Base-by-base conservation (phyloP, 495 filamentous ascomycete species). In the Thermochaetoides thermophila region DNA sequence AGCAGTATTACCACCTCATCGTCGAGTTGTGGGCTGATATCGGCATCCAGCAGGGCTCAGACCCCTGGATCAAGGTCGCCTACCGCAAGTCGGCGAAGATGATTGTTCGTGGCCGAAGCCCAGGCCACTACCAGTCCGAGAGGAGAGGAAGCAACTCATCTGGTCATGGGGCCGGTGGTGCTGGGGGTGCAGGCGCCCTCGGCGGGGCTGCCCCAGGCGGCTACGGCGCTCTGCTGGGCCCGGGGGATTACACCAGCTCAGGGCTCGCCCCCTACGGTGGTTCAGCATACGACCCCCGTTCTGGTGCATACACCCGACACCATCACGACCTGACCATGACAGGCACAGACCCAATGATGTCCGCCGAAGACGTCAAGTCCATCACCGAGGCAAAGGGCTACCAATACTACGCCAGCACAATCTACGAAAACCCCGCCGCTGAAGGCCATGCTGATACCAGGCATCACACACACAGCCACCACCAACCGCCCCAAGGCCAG, bases 1-100 rank as follows among this genome's bases (percentile, higher is more conserved):
- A 95, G 50, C 87, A 94, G 45, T 94, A 84, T 50, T 96, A 92
- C 51, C 85, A 91, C 42, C 65, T 96, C 18, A 71, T 94, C 18
- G 79, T 94, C 1, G 86, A 95, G 49, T 71, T 96, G 3, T 84
- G 75, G 44, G 87, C 78, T 16, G 80, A 94, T 41, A 62, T 89
- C 6, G 61, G 66, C 5, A 47, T 42, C 31, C 58, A 66, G 26
- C 55, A 36, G 28, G 42, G 55, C 25, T 15, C 27, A 4, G 57
- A 57, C 1, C 63, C 57, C 30, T 92, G 71, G 66, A 57, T 89
- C 44, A 86, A 83, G 48, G 66, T 96, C 20, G 87, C 86, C 4
- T 68, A 72, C 24, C 69, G 72, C 19, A 74, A 83, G 37, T 92
- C 84, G 0, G 75, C 76, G 22, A 78, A 75, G 44, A 84, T 96